These are phyloP conservation scores for Barnettozyma botsteinii DNA, from an alignment of 805 yeast genomes.

Conservation along the genomic window DNA sequence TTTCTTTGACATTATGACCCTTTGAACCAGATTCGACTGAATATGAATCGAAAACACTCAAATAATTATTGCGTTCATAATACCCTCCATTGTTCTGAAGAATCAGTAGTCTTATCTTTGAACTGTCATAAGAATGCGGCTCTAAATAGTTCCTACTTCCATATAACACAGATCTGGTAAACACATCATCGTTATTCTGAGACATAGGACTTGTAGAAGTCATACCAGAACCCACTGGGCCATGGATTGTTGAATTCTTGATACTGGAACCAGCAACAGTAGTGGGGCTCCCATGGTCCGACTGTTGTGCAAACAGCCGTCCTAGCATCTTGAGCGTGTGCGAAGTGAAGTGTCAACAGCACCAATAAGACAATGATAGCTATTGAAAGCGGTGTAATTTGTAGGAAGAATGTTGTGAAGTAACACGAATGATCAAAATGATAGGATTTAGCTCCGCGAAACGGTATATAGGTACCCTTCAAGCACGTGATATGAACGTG, in stretches of 20 bases:
- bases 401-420: too few relatives aligned
- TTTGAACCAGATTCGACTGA: constrained; percentile 2
- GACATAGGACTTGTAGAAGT: neutral
- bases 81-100: constrained; percentile 34
- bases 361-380: too few relatives aligned
- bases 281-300: constrained; percentile 2
- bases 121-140: neutral
- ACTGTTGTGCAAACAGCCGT: constrained; percentile 9
- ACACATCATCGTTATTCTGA: constrained; percentile 20
- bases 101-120: constrained; percentile 21
- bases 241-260: too few relatives aligned
- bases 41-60: constrained; percentile 27
- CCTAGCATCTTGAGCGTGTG: constrained; percentile 8
- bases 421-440: too few relatives aligned
- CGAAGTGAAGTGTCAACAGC: too few relatives aligned
- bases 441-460: too few relatives aligned
- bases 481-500: too few relatives aligned
- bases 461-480: too few relatives aligned
- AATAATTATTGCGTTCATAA: constrained; percentile 31
- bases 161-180: constrained; percentile 23
- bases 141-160: constrained; percentile 20
- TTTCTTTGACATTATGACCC: constrained; percentile 15
- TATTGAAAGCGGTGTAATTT: too few relatives aligned
- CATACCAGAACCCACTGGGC: too few relatives aligned
- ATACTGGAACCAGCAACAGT: neutral